These are phyloP conservation scores for Ajuga reptans DNA, from an alignment of 305 asterid species.

Conservation along the genomic window DNA sequence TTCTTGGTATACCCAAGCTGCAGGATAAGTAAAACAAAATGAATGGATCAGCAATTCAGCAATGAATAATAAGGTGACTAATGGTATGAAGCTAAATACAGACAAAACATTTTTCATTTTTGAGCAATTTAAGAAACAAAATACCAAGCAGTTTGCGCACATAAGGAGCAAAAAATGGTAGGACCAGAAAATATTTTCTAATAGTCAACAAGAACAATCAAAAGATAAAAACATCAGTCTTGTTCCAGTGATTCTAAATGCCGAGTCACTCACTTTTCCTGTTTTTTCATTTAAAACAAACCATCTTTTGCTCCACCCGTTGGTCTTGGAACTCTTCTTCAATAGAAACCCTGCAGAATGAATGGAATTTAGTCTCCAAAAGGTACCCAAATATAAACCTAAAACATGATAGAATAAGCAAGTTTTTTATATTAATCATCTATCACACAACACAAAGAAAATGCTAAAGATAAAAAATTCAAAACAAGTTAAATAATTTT, in stretches of 20 bases:
- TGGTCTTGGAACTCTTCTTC: slow-evolving; percentile 72
- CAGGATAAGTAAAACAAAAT: slow-evolving; percentile 20
- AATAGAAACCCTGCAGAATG: slow-evolving; percentile 52
- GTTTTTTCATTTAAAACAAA: slow-evolving; percentile 80
- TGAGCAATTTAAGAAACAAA: not conserved
- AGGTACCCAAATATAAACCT: not conserved
- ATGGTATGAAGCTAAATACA: not conserved
- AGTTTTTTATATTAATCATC: not conserved
- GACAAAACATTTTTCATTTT: not conserved
- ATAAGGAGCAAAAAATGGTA: not conserved
- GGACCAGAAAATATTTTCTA: not conserved
- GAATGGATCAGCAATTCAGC: slow-evolving; percentile 9
- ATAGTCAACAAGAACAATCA: not conserved
- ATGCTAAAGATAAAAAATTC: not conserved
- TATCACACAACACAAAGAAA: slow-evolving; percentile 2
- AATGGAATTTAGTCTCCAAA: not conserved
- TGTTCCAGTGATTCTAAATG: not conserved
- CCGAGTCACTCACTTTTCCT: slow-evolving; percentile 54
- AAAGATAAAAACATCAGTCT: not conserved
- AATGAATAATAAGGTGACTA: not conserved
- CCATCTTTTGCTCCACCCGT: slow-evolving; percentile 85
- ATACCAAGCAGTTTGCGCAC: not conserved
- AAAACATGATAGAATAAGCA: not conserved
- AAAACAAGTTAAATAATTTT: not conserved
- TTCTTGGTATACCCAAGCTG: slow-evolving; percentile 93